Evolutionary conservation across 2,329 filamentous ascomycete species (phyloP).

Genomic region (Epichloe sp.): DNA sequence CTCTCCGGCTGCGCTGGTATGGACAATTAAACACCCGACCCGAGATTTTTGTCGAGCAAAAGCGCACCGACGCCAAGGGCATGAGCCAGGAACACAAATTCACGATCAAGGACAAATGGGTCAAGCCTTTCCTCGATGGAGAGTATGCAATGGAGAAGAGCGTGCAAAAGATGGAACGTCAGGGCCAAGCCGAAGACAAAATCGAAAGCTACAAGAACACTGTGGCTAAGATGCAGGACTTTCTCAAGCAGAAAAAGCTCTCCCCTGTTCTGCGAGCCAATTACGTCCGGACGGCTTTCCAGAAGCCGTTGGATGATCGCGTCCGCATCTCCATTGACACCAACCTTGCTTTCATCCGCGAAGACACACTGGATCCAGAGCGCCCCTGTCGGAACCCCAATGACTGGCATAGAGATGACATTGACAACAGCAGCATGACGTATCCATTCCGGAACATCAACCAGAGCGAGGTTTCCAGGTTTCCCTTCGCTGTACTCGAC

Average conservation of each 20-base stretch:
- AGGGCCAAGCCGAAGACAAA: slow-evolving; percentile 52
- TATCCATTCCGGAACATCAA: slow-evolving; percentile 82
- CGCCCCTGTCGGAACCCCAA: slow-evolving; percentile 81
- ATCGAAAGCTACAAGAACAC: slow-evolving; percentile 58
- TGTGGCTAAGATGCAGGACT: slow-evolving; percentile 64
- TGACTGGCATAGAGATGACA: slow-evolving; percentile 84
- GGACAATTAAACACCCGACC: slow-evolving; percentile 68
- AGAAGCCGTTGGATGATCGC: slow-evolving; percentile 83
- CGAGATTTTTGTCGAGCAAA: slow-evolving; percentile 79
- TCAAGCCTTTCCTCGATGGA: slow-evolving; percentile 73
- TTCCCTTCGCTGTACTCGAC: slow-evolving; percentile 83
- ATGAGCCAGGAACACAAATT: slow-evolving; percentile 69
- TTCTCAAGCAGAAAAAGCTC: slow-evolving; percentile 64
- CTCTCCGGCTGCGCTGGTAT: slow-evolving; percentile 82
- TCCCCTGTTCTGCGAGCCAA: slow-evolving; percentile 82
- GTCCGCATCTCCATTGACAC: slow-evolving; percentile 91
- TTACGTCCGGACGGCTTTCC: slow-evolving; percentile 89
- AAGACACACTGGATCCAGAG: slow-evolving; percentile 62
- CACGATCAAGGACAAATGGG: slow-evolving; percentile 85
- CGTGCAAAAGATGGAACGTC: slow-evolving; percentile 72
- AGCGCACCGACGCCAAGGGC: slow-evolving; percentile 65
- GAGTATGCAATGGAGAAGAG: slow-evolving; percentile 89
- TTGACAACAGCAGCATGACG: slow-evolving; percentile 69
- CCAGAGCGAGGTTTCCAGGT: slow-evolving; percentile 80
- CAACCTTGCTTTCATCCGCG: slow-evolving; percentile 73